Base-by-base conservation (phyloP, 495 filamentous ascomycete species). In the Penicillium angulare region DNA sequence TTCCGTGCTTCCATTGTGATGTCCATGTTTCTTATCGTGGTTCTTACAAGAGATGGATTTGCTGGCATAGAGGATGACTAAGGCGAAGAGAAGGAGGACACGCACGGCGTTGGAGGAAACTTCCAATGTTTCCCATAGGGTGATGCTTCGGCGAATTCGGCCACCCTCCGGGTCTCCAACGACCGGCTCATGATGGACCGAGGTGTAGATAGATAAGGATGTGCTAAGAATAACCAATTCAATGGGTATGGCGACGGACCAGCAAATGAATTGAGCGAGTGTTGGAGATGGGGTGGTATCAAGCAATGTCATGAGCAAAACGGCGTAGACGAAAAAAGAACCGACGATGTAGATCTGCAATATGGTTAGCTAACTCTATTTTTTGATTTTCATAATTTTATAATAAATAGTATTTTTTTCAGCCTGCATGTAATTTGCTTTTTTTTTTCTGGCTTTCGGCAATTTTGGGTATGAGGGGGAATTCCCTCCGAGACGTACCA, bases 201-300 rank as follows among this genome's bases (percentile, higher is more conserved):
- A 69, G 41, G 80, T 81, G 54, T 90, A 82, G 33, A 87, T 64
- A 10, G 81, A 70, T 23, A 86, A 59, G 7, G 85, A 86, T 27
- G 79, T 76, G 46, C 79, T 78, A 48, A 92, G 68, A 36, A 95
- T 83, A 38, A 84, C 67, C 18, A 85, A 49, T 66, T 96, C 91
- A 47, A 87, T 72, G 16, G 83, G 66, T 22, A 85, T 59, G 18
- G 83, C 85, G 34, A 90, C 62, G 26, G 74, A 61, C 91, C 91
- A 96, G 45, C 86, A 83, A 15, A 84, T 68, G 35, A 89, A 78
- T 63, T 95, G 89, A 21, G 85, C 82, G 16, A 79, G 64, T 23
- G 79, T 88, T 3, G 91, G 91, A 18, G 87, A 84, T 5, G 86
- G 82, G 47, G 79, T 79, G 43, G 86, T 86, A 64, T 95, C 91